Conservation (phyloP, 169 alveolate species). For the Eimeria maxima region DNA sequence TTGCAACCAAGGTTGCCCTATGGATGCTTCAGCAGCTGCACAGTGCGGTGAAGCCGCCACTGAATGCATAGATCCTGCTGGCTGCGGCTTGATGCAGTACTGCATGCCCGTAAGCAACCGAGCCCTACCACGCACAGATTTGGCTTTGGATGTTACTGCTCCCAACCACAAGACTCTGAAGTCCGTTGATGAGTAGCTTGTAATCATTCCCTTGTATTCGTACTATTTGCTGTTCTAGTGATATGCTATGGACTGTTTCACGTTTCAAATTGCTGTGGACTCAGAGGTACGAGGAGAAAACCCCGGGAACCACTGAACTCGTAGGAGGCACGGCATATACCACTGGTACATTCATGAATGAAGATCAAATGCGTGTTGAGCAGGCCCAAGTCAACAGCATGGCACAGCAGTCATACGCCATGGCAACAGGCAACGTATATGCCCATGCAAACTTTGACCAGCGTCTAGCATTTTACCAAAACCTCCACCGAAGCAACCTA, state of each 20-base stretch:
- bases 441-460: conserved; percentile 64
- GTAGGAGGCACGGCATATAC: conserved; percentile 71
- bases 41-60: conserved; percentile 51
- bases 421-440: conserved; percentile 56
- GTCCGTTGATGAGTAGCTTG: too few relatives aligned
- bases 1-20: conserved; percentile 71
- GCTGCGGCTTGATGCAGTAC: conserved; percentile 59
- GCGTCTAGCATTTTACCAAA: conserved; percentile 57
- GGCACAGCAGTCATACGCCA: conserved; percentile 66
- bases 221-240: neutral
- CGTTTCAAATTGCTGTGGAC: neutral
- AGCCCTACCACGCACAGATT: neutral
- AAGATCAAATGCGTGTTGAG: conserved; percentile 46
- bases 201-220: too few relatives aligned
- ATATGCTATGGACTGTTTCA: neutral
- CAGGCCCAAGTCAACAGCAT: conserved; percentile 47
- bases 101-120: conserved; percentile 59
- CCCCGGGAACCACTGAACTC: conserved; percentile 22
- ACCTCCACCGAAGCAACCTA: conserved; percentile 56
- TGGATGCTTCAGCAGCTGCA: conserved; percentile 35
- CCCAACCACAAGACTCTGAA: neutral
- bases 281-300: neutral
- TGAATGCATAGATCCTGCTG: conserved; percentile 44
- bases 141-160: neutral
- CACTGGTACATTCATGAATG: conserved; percentile 8